A percentile compares a stretch with the other conserved stretches of the same genome.
These are phyloP conservation scores for Coniosporium apollinis DNA, from an alignment of 495 filamentous ascomycete genomes.

Conservation along the genomic window DNA sequence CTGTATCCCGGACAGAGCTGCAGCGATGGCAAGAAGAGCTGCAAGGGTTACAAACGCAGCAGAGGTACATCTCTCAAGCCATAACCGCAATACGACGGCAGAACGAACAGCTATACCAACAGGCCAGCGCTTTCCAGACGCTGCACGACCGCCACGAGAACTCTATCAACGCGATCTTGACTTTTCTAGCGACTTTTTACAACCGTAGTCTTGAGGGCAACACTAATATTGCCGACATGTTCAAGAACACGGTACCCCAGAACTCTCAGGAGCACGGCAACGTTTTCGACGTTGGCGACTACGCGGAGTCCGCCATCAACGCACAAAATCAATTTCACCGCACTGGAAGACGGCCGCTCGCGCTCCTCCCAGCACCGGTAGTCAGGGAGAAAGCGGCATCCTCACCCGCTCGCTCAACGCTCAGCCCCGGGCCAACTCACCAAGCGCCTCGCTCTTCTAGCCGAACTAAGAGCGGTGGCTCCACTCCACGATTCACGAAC, in stretches of 20 bases:
- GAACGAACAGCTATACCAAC: constrained; percentile 75
- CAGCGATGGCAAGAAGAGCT: constrained; percentile 62
- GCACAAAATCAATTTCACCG: constrained; percentile 14
- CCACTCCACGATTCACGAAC: background rate
- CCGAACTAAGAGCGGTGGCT: background rate
- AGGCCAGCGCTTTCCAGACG: constrained; percentile 76
- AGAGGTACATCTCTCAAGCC: constrained; percentile 62
- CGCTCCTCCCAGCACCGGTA: constrained; percentile 18
- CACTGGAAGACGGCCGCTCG: constrained; percentile 12
- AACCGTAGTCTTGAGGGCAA: constrained; percentile 52
- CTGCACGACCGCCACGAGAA: constrained; percentile 92
- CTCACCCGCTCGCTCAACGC: background rate
- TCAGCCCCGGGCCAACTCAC: background rate
- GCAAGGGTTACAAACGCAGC: constrained; percentile 64
- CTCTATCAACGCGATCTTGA: constrained; percentile 94
- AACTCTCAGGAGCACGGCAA: constrained; percentile 19
- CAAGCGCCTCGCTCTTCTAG: background rate
- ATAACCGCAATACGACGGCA: constrained; percentile 65
- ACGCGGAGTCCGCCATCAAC: constrained; percentile 9
- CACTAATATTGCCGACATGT: constrained; percentile 23
- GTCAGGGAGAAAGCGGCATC: background rate
- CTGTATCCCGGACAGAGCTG: constrained; percentile 62
- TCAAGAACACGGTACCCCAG: constrained; percentile 20
- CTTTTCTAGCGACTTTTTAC: constrained; percentile 92
- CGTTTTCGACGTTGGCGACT: constrained; percentile 24